Conservation (phyloP, 1,284 basidiomycete genomes). For the Cryptococcus sp. region DNA sequence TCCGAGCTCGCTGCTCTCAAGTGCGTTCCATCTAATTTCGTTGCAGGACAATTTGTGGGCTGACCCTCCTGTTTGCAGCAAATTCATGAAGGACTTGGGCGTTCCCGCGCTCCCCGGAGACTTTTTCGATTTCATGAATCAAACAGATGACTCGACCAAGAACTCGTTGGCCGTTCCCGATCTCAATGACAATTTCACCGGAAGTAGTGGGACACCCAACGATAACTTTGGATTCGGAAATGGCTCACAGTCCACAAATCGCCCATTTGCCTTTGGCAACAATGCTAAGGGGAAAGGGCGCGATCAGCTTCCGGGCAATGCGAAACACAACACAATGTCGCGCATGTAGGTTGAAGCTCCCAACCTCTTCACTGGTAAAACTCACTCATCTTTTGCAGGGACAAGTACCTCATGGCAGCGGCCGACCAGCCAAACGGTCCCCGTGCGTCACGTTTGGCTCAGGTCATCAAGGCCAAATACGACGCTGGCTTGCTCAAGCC, state of each 20-base stretch:
- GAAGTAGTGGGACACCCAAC: neutral
- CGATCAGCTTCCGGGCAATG: conserved; percentile 2
- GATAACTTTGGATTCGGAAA: too few species aligned
- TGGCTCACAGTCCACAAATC: too few species aligned
- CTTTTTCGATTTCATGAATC: conserved; percentile 32
- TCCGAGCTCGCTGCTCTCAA: conserved; percentile 39
- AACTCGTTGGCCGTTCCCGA: conserved; percentile 22
- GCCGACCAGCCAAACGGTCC: conserved; percentile 93
- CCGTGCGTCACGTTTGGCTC: conserved; percentile 82
- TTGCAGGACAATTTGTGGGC: conserved; percentile 1
- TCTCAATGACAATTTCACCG: conserved; percentile 11
- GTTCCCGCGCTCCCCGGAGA: conserved; percentile 49
- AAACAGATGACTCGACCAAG: conserved; percentile 16
- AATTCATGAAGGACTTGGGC: conserved; percentile 50
- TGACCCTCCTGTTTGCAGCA: conserved; percentile 23
- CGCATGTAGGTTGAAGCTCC: conserved; percentile 28
- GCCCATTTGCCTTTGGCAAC: neutral
- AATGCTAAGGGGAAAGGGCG: conserved; percentile 30
- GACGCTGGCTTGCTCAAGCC: conserved; percentile 93
- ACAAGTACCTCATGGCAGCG: conserved; percentile 88
- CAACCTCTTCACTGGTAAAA: neutral
- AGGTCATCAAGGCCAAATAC: conserved; percentile 95
- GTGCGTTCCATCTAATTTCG: conserved; percentile 18
- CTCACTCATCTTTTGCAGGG: conserved; percentile 55
- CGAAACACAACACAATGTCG: conserved; percentile 27